phyloP scores from a whole-genome alignment of 495 filamentous ascomycete species.

The Tuber umbilicatum region DNA sequence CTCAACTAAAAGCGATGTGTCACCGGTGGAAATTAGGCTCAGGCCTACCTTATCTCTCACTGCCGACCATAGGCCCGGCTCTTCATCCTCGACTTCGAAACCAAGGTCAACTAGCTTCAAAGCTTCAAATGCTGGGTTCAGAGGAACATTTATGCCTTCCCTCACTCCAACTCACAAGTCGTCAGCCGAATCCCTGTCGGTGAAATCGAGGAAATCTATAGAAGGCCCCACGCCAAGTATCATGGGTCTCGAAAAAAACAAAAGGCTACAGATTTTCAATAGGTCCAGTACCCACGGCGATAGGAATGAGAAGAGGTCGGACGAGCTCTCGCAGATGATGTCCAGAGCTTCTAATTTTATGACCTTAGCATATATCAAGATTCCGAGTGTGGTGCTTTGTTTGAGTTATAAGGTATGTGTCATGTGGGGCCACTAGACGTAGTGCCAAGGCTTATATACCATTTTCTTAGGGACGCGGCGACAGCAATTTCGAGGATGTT shows the following conservation, averaged over 20 bases:
- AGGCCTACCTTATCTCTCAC: constrained; percentile 32
- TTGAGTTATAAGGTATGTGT: constrained; percentile 73
- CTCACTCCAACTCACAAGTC: constrained; percentile 30
- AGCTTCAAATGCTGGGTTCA: constrained; percentile 28
- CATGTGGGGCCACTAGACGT: neutral
- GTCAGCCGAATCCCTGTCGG: constrained; percentile 31
- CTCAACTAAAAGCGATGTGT: constrained; percentile 39
- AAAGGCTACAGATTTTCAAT: constrained; percentile 38
- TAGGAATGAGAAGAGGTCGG: constrained; percentile 51
- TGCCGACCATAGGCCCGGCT: constrained; percentile 26
- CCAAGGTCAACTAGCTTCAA: constrained; percentile 33
- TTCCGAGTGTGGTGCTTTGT: constrained; percentile 89
- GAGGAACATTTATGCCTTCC: constrained; percentile 30
- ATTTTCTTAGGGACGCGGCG: constrained; percentile 60
- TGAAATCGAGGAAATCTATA: constrained; percentile 34
- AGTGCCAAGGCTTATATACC: neutral
- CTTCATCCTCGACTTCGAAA: constrained; percentile 26
- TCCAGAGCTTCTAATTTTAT: constrained; percentile 91
- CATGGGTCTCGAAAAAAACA: constrained; percentile 26
- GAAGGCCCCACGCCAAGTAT: constrained; percentile 33
- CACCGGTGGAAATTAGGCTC: constrained; percentile 26
- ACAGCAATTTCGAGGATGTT: constrained; percentile 90
- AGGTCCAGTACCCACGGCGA: constrained; percentile 19
- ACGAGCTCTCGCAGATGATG: constrained; percentile 98
- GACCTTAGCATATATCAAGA: constrained; percentile 91